These are phyloP conservation scores for Schoenoplectus triqueter DNA, from an alignment of 202 grass and related monocot species.

Conservation along the genomic window DNA sequence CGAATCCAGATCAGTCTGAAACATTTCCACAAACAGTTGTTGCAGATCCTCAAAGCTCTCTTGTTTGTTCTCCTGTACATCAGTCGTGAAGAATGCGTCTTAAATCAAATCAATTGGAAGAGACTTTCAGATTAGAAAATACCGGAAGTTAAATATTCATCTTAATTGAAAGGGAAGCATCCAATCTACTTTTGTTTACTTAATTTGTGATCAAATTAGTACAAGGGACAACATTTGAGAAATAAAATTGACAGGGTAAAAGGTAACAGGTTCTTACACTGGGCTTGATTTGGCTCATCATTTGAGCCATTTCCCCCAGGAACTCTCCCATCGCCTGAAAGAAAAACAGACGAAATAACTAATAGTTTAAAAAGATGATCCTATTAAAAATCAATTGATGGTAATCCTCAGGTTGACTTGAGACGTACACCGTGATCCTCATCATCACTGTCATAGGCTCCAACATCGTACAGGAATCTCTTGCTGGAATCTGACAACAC, in stretches of 20 bases:
- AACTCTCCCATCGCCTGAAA: constrained; percentile 90
- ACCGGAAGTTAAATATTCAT: not conserved
- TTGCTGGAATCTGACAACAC: constrained; percentile 88
- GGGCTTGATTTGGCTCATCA: constrained; percentile 84
- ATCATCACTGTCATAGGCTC: constrained; percentile 68
- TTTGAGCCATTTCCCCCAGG: constrained; percentile 89
- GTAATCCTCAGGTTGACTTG: not conserved
- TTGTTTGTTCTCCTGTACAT: constrained; percentile 65
- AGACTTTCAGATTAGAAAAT: constrained; percentile 5
- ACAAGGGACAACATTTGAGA: not conserved
- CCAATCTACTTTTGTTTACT: not conserved
- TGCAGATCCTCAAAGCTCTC: constrained; percentile 95
- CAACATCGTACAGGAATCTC: constrained; percentile 91
- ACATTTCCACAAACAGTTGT: constrained; percentile 90
- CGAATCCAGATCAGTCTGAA: constrained; percentile 69
- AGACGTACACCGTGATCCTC: constrained; percentile 43
- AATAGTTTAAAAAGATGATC: not conserved
- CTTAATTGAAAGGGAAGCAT: constrained; percentile 25
- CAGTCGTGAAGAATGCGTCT: constrained; percentile 24
- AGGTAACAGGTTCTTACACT: constrained; percentile 49
- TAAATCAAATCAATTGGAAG: constrained; percentile 3
- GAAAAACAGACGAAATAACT: constrained; percentile 29
- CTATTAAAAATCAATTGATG: constrained; percentile 13
- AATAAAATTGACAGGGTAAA: constrained; percentile 1
- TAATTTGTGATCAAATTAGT: constrained; percentile 11